Conservation (phyloP, 2,329 filamentous ascomycete species). For the Setomelanomma holmii region DNA sequence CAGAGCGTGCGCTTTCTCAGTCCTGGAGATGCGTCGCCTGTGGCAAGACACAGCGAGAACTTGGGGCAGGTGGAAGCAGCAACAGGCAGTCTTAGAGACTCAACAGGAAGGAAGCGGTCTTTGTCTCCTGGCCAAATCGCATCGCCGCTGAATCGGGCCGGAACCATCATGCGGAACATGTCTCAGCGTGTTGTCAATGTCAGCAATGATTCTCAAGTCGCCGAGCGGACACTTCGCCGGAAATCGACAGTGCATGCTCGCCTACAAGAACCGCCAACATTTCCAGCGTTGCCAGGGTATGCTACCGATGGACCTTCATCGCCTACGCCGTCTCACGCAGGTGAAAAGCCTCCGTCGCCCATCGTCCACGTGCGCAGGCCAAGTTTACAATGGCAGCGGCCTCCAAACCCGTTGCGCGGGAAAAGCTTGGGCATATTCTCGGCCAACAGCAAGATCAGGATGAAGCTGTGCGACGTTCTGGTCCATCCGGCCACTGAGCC, state of each 20-base stretch:
- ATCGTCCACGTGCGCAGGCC: slow-evolving; percentile 22
- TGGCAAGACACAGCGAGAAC: slow-evolving; percentile 67
- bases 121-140: slow-evolving; percentile 54
- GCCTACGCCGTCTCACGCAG: slow-evolving; percentile 33
- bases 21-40: slow-evolving; percentile 49
- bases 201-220: slow-evolving; percentile 86
- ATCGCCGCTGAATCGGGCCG: slow-evolving; percentile 58
- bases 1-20: slow-evolving; percentile 63
- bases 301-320: slow-evolving; percentile 51
- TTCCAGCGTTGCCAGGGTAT: slow-evolving; percentile 61
- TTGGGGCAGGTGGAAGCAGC: slow-evolving; percentile 65
- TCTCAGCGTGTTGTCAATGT: slow-evolving; percentile 98
- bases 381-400: slow-evolving; percentile 53
- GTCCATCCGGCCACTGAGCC: slow-evolving; percentile 89
- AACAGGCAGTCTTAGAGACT: slow-evolving; percentile 31
- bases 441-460: slow-evolving; percentile 76
- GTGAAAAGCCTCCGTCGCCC: slow-evolving; percentile 50
- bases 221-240: slow-evolving; percentile 74
- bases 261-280: slow-evolving; percentile 59
- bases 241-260: slow-evolving; percentile 65
- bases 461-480: slow-evolving; percentile 79
- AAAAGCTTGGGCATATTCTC: slow-evolving; percentile 86
- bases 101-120: slow-evolving; percentile 57
- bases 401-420: slow-evolving; percentile 80
- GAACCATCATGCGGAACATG: slow-evolving; percentile 70